Conservation (phyloP, 1,284 basidiomycete genomes). For the Xerocomus minutiporus region DNA sequence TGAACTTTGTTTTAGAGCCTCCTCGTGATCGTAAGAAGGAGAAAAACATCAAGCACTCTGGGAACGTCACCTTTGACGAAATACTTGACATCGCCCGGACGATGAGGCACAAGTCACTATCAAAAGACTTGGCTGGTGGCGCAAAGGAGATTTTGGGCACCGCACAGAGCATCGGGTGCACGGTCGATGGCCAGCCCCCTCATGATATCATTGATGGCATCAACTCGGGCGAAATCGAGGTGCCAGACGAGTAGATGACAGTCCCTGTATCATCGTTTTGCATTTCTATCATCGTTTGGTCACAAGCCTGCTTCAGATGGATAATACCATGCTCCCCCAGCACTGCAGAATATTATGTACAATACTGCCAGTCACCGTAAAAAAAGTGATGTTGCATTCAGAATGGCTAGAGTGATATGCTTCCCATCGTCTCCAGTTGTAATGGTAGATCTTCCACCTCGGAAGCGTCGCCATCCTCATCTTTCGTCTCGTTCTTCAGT, state of each 20-base stretch:
- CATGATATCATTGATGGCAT: conserved; percentile 97
- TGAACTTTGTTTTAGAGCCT: conserved; percentile 63
- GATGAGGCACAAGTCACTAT: conserved; percentile 94
- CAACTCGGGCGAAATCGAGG: conserved; percentile 91
- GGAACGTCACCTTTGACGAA: conserved; percentile 94
- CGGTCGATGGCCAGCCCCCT: conserved; percentile 88
- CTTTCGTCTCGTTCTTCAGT: conserved; percentile 24
- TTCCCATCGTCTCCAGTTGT: conserved; percentile 13
- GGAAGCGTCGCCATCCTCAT: conserved; percentile 20
- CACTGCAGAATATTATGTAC: too few species aligned
- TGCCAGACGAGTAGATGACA: conserved; percentile 82
- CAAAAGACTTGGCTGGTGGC: conserved; percentile 85
- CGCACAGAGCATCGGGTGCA: conserved; percentile 94
- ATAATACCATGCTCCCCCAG: too few species aligned
- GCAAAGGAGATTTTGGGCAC: conserved; percentile 95
- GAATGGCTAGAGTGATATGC: background rate
- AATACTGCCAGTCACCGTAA: too few species aligned
- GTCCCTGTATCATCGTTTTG: conserved; percentile 20
- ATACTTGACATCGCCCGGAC: conserved; percentile 95
- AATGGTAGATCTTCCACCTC: conserved; percentile 17
- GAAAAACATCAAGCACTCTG: conserved; percentile 99
- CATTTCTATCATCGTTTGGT: conserved; percentile 1
- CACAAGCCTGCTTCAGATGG: too few species aligned
- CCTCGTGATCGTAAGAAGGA: conserved; percentile 99
- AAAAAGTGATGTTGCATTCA: background rate